Evolutionary conservation across 352 stramenopile genomes (phyloP), one percentile per base, ranked within the genome.

Genomic region (Blastocystis sp.): DNA sequence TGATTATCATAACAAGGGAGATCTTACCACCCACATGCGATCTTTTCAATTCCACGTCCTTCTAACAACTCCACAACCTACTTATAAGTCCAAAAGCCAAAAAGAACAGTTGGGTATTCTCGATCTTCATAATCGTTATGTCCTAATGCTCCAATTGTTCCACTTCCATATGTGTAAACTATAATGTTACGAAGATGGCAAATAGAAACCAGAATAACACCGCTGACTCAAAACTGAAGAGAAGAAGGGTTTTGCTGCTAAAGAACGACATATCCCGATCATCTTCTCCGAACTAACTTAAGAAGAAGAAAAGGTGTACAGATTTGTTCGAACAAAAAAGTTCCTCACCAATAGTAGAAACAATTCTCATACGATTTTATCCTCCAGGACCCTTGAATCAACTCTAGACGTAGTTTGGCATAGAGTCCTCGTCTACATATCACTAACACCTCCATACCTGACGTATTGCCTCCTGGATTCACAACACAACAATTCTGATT

Each of bases 131-230:
- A 89, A 78, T 89, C 78, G 40, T 79, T 79, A 33, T 89, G 78
- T 4, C 78, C 78, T 59, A 89, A 62, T 24, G 56, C 37, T 56
- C 78, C 78, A 78, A 89, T 62, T 11, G 40, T 64, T 78, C 78
- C 78, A 33, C 30, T 66, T 42, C 78, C 78, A 76, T 79, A 89
- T 19, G 56, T 89, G 27, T 89, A 89, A 6, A 89, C 78, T 89
- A 56, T 1, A 58, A 7, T 19, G 33, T 57, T 7, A 78, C 7
- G 15, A 35, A 40, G 6, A 75, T 42, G n/a, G 15, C 7, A 5
- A 33, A 58, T 56, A 3, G 13, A 54, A 57, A 56, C 66, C 66
- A 11, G 66, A 78, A 78, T 78, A 78, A 4, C 37, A 78, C 3
- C 66, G 66, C 53, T 48, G 40, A 48, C 40, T 48, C 40, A 48